Evolutionary conservation across 371 early-diverging fungal genomes (phyloP).

Genomic region (Mucor mucedo): DNA sequence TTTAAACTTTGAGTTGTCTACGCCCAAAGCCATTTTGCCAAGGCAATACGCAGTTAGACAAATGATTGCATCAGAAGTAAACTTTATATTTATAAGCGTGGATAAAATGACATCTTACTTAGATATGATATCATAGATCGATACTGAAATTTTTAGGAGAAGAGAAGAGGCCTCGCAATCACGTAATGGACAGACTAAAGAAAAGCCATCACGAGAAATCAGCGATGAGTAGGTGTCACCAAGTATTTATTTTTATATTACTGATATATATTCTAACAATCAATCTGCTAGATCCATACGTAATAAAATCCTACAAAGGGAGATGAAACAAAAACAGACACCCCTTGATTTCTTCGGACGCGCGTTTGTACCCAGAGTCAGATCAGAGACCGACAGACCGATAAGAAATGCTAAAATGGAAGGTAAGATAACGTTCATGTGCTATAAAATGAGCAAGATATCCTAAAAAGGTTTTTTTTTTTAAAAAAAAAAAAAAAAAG

Average conservation of each 20-base stretch:
- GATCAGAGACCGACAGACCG: constrained; percentile 9
- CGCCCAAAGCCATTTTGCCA: constrained; percentile 53
- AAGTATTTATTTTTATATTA: not conserved
- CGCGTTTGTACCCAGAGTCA: constrained; percentile 36
- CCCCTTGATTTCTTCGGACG: constrained; percentile 72
- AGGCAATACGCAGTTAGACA: constrained; percentile 77
- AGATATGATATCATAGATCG: constrained; percentile 48
- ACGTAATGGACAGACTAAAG: constrained; percentile 10
- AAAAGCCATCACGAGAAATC: not conserved
- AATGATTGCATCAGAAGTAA: constrained; percentile 79
- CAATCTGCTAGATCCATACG: constrained; percentile 1
- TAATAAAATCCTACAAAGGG: constrained; percentile 17
- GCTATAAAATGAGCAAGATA: not conserved
- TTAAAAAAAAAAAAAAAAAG: not conserved
- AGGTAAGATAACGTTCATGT: constrained; percentile 11
- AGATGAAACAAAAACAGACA: constrained; percentile 25
- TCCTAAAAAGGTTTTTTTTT: not conserved
- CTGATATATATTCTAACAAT: not conserved
- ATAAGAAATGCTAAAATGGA: constrained; percentile 14
- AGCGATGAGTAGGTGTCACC: too few species aligned
- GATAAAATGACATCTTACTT: not conserved
- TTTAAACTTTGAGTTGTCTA: constrained; percentile 44
- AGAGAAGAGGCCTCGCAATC: constrained; percentile 42
- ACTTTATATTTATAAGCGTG: too few species aligned
- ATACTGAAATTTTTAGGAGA: constrained; percentile 62